Base-by-base conservation (phyloP, 2,329 filamentous ascomycete genomes). In the Fusarium odoratissimum region DNA sequence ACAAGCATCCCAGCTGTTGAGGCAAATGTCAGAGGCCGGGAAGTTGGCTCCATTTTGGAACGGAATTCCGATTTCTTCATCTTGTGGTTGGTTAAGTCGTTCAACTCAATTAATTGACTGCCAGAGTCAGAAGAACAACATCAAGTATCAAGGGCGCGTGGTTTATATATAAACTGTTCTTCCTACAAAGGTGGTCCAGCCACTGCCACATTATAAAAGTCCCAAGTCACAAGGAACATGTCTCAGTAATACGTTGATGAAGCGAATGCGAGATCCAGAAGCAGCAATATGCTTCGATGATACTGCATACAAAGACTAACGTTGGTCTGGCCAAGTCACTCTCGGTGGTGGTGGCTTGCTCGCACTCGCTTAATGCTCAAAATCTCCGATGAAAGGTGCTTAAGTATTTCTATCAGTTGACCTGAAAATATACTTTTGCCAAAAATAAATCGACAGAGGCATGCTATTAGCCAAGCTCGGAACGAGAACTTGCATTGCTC, bases 41-140 rank as follows among this genome's bases (percentile, higher is more conserved):
- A 62, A 41, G 77, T 74, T 12, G 73, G 65, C n/a, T 71, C 69
- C 28, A 80, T 56, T 65, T 69, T 76, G 30, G 78, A 70, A 33
- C 55, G 64, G 51, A 80, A 79, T 40, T 75, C 74, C 35, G 69
- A 37, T 21, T 41, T 60, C 46, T 69, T 76, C 60, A 66, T 74
- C 6, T 40, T 41, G 25, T 30, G 19, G 17, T 52, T 42, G 13
- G 45, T 41, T 8, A 30, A 35, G 11, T 48, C n/a, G 14, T 23
- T 12, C 25, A 21, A 25, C n/a, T 45, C 17, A n/a, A 42, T 31
- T 3, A 9, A 23, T 37, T 12, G 28, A 31, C 17, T 16, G 16
- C n/a, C 13, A 28, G 8, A 37, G 44, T 38, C 28, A 21, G 25
- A 54, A 17, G 35, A 30, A 23, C 37, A 11, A 10, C 35, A 17